phyloP scores from a whole-genome alignment of 495 filamentous ascomycete genomes.

The Hypoxylon cercidicola region DNA sequence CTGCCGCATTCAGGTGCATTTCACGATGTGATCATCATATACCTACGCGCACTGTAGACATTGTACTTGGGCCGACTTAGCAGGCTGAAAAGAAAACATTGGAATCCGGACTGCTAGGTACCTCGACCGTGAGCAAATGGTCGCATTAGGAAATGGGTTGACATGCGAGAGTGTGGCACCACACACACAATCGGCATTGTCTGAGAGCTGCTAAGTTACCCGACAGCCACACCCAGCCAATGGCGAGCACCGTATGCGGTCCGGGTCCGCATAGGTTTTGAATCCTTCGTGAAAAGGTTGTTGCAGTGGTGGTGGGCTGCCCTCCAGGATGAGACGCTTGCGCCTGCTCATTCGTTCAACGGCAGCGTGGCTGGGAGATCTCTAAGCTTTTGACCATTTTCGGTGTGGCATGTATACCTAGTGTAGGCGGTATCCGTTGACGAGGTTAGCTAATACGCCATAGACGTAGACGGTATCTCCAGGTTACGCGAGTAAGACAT shows the following conservation, averaged over 20 bases:
- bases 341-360: slow-evolving; percentile 25
- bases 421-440: neutral
- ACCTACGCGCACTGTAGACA: slow-evolving; percentile 1
- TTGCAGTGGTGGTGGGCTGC: slow-evolving; percentile 29
- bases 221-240: slow-evolving; percentile 22
- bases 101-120: neutral
- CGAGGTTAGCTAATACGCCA: slow-evolving; percentile 2
- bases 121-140: slow-evolving; percentile 21
- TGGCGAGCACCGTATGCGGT: slow-evolving; percentile 3
- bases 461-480: slow-evolving; percentile 7
- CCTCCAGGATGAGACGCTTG: slow-evolving; percentile 27
- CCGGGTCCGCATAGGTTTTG: slow-evolving; percentile 28
- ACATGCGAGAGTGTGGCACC: slow-evolving; percentile 32
- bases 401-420: slow-evolving; percentile 19
- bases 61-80: slow-evolving; percentile 10
- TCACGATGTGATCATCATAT: slow-evolving; percentile 3
- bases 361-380: slow-evolving; percentile 33
- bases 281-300: slow-evolving; percentile 35
- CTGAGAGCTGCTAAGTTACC: slow-evolving; percentile 33
- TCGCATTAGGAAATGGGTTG: slow-evolving; percentile 37
- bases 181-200: slow-evolving; percentile 20
- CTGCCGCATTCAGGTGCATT: slow-evolving; percentile 10
- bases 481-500: slow-evolving; percentile 20
- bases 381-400: slow-evolving; percentile 15
- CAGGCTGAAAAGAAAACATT: slow-evolving; percentile 20